A percentile compares a stretch with the other conserved stretches of the same genome.
Conservation (phyloP, 129 eudicot species). For the Escallonia herrerae region DNA sequence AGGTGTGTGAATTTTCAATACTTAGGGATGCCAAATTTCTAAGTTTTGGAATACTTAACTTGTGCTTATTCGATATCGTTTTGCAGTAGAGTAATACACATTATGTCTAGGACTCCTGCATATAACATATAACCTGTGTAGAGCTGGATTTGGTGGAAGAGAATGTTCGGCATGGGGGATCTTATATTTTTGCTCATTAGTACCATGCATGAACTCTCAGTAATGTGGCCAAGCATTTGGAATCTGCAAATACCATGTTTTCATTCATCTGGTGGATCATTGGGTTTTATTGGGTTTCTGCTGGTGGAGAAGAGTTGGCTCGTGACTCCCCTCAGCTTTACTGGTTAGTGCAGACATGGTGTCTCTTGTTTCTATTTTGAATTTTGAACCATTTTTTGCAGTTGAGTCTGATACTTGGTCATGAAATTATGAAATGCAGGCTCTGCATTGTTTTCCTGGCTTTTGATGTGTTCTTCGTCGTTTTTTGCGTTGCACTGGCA, state of each 20-base stretch:
- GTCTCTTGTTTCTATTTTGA: background rate
- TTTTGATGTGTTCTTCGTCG: slow-evolving; percentile 78
- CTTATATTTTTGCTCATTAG: background rate
- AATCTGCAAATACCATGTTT: slow-evolving; percentile 80
- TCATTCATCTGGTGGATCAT: slow-evolving; percentile 85
- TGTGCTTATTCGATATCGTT: no score
- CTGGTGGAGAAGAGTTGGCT: slow-evolving; percentile 51
- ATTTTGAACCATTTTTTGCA: background rate
- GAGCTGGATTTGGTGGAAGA: no score
- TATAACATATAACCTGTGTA: no score
- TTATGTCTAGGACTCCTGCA: no score
- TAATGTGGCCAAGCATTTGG: slow-evolving; percentile 47
- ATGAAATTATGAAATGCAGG: slow-evolving; percentile 48
- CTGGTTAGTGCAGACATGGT: slow-evolving; percentile 39
- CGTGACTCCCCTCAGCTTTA: slow-evolving; percentile 57
- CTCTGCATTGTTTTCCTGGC: slow-evolving; percentile 71
- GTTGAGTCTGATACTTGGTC: background rate
- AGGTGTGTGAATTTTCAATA: no score
- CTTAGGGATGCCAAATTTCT: no score
- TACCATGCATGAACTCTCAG: slow-evolving; percentile 22
- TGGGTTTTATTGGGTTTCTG: slow-evolving; percentile 84
- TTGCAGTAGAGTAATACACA: no score
- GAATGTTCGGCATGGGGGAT: background rate
- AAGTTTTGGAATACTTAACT: no score
- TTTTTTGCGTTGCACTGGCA: slow-evolving; percentile 75